Base-by-base conservation (phyloP, 164 flowering plant genomes). In the Buxus sempervirens region DNA sequence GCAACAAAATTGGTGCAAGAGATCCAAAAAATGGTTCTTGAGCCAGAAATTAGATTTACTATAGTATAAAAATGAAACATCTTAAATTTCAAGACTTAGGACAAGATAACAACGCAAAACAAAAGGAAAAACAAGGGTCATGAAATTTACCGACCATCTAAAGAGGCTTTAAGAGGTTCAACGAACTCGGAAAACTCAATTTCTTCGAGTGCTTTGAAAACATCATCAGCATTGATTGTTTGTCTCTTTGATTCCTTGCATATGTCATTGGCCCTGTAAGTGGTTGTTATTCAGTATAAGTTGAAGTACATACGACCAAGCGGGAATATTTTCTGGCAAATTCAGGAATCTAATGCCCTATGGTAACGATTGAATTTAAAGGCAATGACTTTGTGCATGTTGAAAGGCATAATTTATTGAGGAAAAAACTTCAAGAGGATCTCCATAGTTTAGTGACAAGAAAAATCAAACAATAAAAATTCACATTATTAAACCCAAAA, bases 201-300 rank as follows among this genome's bases (percentile, higher is more conserved):
- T 71, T 95, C 99, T 68, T 93, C 96, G 20, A 95, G 77, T 5
- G 99, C 98, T 69, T 88, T 90, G 19, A 95, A 75, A 59, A 95
- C 93, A 80, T 92, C 99, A 22, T 93, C 91, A 8, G 97, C 96
- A 73, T 80, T 95, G 51, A 95, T 83, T 0, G 85, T 95, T 73
- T 89, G 97, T 72, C 99, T 83, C 76, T 82, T 90, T 15, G 97
- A 84, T 69, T 92, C 98, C 82, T 81, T 88, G 65, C 98, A 95
- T 58, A 93, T 76, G 59, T 95, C 99, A 77, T 92, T 88, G 14
- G 98, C 99, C 75, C 99, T 95, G 83, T 77, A 81, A 45, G 41
- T 8, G 24, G 36, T 36, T 15, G 32, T 48, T 5, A 49, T 42
- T 54, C n/a, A 23, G 58, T 24, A 58, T 49, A 41, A 60, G 49